Base-by-base conservation (phyloP, 345 rosid species). In the Lepidium didymum region DNA sequence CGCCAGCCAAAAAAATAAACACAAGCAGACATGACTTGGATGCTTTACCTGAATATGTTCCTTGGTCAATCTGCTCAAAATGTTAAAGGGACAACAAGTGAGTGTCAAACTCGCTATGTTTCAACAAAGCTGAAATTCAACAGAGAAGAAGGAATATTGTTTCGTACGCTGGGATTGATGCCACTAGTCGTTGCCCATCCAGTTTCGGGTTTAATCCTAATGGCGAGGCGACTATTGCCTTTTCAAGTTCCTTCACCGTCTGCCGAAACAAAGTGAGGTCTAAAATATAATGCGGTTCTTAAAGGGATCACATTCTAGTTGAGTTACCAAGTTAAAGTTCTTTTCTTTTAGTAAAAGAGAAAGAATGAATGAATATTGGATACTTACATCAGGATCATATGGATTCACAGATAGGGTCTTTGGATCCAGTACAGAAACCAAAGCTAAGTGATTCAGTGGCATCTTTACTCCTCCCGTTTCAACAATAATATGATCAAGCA, bases 401-500 rank as follows among this genome's bases (percentile, higher is more conserved):
- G 99, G 97, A 81, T 91, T 94, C 18, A 91, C 78, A 7, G 95
- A 94, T 29, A 94, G 70, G 0, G 99, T 94, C 72, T 94, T 91
- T 0, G 90, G 72, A 80, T 94, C 99, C 3, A 94, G 69, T 4
- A 91, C 95, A 6, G 96, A 86, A 73, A 94, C 97, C 56, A 86
- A 82, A 73, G 97, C 99, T 55, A 89, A 37, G 76, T 89, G 96
- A 82, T 64, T 85, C 57, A 94, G 79, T 7, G 96, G 86, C 88
- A 89, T 78, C 83, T 91, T 94, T 10, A 85, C 77, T 8, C 93
- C 91, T 14, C 86, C 73, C 0, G 82, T 78, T 80, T 94, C 99
- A 51, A 94, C 91, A 51, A 91, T 80, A 41, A 89, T 89, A 74
- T 94, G 99, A 75, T 94, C 99, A 66, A 91, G 95, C 83, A 93